Base-by-base conservation (phyloP, 1,139 yeast species). In the Yamadazyma siamensis region DNA sequence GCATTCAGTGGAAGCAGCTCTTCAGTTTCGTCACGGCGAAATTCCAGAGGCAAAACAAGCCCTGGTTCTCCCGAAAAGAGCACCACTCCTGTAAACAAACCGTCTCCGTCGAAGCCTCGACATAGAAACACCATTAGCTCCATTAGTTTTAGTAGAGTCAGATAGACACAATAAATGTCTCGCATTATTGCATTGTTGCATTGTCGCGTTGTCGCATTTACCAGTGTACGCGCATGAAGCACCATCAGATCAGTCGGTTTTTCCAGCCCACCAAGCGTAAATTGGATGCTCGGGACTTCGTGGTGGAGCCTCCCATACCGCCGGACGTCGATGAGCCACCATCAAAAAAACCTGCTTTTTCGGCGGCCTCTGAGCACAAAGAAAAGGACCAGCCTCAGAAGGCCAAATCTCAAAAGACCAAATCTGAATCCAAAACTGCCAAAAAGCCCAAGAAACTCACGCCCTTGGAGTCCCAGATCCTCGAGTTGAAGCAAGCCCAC, bases 391-490 rank as follows among this genome's bases (percentile, higher is more conserved):
- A 23, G 20, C 20, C 20, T 18, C 20, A n/a, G 9, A 17, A 15
- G 6, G 6, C 14, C 9, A 11, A 28, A 12, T 17, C 25, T 12
- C 17, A 23, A 13, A 22, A 25, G 17, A 15, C 13, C 18, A 25
- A 25, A 19, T 3, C 28, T 9, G 21, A 9, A 12, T 19, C 20
- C 20, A 18, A 18, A 18, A n/a, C n/a, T 18, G 7, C 20, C 20
- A 18, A 7, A 18, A 18, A 18, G 10, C 33, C 22, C 25, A 26
- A 17, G 13, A 47, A 47, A 28, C 41, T 65, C 19, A 89, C 95
- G 0, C 96, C 96, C 0, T 59, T 88, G 28, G 96, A 88, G 44
- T 71, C 71, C 37, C 97, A 89, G 51, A 78, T 80, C 35, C 59
- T 78, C 15, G 79, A 76, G 4, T 59, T 91, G 30, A 87, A 87